These are phyloP conservation scores for Amanita thiersii DNA, from an alignment of 768 basidiomycete genomes.

Conservation along the genomic window DNA sequence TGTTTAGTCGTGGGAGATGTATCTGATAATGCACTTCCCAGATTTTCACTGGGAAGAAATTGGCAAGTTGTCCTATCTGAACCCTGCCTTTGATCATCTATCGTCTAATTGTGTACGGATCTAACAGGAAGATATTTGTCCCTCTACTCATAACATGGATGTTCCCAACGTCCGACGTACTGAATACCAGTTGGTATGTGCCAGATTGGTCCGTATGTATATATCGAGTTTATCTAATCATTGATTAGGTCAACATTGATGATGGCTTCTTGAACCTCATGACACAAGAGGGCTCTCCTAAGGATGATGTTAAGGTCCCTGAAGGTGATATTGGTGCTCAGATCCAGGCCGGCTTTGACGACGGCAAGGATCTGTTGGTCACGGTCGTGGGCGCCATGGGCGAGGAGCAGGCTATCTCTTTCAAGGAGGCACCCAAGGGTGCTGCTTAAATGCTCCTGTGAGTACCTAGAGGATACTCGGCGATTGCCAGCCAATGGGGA, in stretches of 20 bases:
- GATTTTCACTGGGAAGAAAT: constrained; percentile 99
- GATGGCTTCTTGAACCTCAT: constrained; percentile 96
- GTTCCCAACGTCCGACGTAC: constrained; percentile 88
- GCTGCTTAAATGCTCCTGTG: constrained; percentile 15
- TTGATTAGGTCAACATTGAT: constrained; percentile 71
- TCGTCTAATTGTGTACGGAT: neutral
- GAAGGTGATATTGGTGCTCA: constrained; percentile 73
- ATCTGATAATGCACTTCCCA: constrained; percentile 22
- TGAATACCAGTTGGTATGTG: constrained; percentile 83
- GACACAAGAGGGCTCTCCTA: constrained; percentile 66
- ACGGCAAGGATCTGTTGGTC: constrained; percentile 81
- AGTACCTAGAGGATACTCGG: neutral
- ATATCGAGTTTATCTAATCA: constrained; percentile 8
- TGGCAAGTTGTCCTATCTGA: constrained; percentile 44
- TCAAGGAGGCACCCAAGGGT: constrained; percentile 82
- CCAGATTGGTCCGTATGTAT: constrained; percentile 5
- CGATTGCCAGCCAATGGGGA: neutral
- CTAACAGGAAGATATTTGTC: constrained; percentile 81
- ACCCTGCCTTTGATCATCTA: neutral
- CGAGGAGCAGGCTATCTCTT: constrained; percentile 88
- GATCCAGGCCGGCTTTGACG: constrained; percentile 68
- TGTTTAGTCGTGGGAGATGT: constrained; percentile 1
- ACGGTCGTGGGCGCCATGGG: constrained; percentile 87
- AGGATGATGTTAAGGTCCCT: constrained; percentile 94
- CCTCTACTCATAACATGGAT: constrained; percentile 99